Percentiles rank a stretch among this genome's conserved stretches.
These are phyloP conservation scores for Suhomyces anneliseae DNA, from an alignment of 1,139 yeast genomes.

Conservation along the genomic window DNA sequence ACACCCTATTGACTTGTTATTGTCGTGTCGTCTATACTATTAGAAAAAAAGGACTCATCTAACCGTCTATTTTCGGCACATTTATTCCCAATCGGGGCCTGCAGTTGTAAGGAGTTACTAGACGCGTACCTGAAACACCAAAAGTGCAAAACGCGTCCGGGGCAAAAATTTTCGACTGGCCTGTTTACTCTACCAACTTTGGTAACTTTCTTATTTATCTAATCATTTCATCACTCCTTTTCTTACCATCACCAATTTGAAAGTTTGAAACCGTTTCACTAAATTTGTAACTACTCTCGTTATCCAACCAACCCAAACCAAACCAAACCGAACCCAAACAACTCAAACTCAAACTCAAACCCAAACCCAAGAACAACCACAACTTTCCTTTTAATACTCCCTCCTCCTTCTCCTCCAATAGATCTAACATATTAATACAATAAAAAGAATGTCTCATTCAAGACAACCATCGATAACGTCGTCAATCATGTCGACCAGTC, in stretches of 20 bases:
- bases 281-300: not conserved
- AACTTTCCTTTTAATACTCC: not conserved
- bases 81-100: slow-evolving; percentile 7
- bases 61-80: not conserved
- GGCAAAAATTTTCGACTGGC: slow-evolving; percentile 9
- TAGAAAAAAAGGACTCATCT: not conserved
- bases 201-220: slow-evolving; percentile 8
- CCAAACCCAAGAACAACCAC: not conserved
- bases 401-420: not conserved
- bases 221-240: not conserved
- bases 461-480: slow-evolving; percentile 44
- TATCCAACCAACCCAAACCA: not conserved
- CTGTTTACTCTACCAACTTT: slow-evolving; percentile 10
- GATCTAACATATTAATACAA: not conserved
- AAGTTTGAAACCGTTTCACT: not conserved
- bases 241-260: not conserved
- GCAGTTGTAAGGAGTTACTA: slow-evolving; percentile 9
- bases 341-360: too few relatives aligned
- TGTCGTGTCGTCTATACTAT: not conserved
- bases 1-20: too few relatives aligned
- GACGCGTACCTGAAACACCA: slow-evolving; percentile 9
- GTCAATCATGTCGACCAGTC: slow-evolving; percentile 33
- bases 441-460: slow-evolving; percentile 35
- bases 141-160: slow-evolving; percentile 5
- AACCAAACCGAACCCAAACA: too few relatives aligned